These are phyloP conservation scores for Exophiala viscosa DNA, from an alignment of 2,329 filamentous ascomycete species.

Conservation along the genomic window DNA sequence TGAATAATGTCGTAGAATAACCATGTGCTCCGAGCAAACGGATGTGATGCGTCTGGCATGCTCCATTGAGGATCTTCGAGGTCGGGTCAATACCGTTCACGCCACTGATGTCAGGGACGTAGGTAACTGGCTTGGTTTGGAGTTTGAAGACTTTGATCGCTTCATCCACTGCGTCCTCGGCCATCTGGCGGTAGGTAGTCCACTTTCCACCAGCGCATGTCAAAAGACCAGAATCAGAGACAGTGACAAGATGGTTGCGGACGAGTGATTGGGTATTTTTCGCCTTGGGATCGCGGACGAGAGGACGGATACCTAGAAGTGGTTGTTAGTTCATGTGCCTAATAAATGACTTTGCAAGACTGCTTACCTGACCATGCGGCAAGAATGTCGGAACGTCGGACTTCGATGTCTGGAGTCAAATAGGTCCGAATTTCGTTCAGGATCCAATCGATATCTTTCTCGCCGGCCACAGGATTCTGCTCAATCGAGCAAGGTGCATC, in stretches of 20 bases:
- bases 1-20: conserved; percentile 86
- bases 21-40: conserved; percentile 80
- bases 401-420: conserved; percentile 76
- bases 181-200: conserved; percentile 93
- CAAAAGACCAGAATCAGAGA: conserved; percentile 73
- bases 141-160: conserved; percentile 27
- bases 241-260: conserved; percentile 76
- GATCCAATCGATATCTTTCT: conserved; percentile 86
- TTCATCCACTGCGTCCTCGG: conserved; percentile 81
- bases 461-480: conserved; percentile 70
- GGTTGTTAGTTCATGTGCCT: background rate
- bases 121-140: conserved; percentile 19
- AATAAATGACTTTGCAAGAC: background rate
- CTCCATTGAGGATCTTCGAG: conserved; percentile 51
- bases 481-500: conserved; percentile 72
- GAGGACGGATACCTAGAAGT: conserved; percentile 63
- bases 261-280: conserved; percentile 83
- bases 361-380: conserved; percentile 70
- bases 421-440: conserved; percentile 77
- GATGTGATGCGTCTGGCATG: conserved; percentile 78
- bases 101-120: conserved; percentile 25
- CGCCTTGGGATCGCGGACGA: conserved; percentile 82
- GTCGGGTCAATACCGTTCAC: conserved; percentile 28
- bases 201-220: conserved; percentile 88
- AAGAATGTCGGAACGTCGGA: conserved; percentile 77